Evolutionary conservation across 768 basidiomycete species (phyloP), one percentile per base, ranked within the genome.

Genomic region (Vararia minispora): DNA sequence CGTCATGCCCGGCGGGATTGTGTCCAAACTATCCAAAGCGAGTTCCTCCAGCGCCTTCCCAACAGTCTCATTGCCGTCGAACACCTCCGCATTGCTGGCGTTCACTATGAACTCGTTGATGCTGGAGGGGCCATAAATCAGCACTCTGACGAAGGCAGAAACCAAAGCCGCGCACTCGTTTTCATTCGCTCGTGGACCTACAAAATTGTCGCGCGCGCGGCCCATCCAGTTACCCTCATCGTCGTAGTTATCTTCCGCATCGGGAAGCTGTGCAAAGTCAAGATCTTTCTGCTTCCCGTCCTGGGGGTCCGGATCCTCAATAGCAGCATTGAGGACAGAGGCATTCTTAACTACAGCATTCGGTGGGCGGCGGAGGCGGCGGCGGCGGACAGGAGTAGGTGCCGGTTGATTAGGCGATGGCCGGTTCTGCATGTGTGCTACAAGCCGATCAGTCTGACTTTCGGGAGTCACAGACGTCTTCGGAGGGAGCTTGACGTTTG

Each of bases 31-130:
- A n/a, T 55, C 49, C 25, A 87, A 55, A 0, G 68, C 69, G 16
- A 87, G 65, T 39, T 63, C 63, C 28, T 62, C 48, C 0, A 80
- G 59, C 0, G 77, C 76, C 16, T 69, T 61, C 13, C 74, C 73
- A 11, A 87, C 66, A 20, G 60, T 74, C 1, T 60, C 71, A 47
- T 77, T 74, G 2, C 67, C 69, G 44, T 77, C 74, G 48, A 79
- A 79, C 13, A 58, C 57, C 46, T 72, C 72, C 0, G 71, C 62
- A 50, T 76, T 77, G 2, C 73, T 72, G 18, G 75, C 76, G 35
- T 63, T 57, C 10, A 69, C 44, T 7, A 78, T 41, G 48, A 77
- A 79, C 39, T 69, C 62, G 31, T 70, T 61, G 36, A 77, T 69
- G 42, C 75, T 75, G 30, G 17, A 43, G 38, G 34, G 24, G 20